These are phyloP conservation scores for Aegilops tauschii DNA, from an alignment of 176 grass and related monocot genomes.

Conservation along the genomic window DNA sequence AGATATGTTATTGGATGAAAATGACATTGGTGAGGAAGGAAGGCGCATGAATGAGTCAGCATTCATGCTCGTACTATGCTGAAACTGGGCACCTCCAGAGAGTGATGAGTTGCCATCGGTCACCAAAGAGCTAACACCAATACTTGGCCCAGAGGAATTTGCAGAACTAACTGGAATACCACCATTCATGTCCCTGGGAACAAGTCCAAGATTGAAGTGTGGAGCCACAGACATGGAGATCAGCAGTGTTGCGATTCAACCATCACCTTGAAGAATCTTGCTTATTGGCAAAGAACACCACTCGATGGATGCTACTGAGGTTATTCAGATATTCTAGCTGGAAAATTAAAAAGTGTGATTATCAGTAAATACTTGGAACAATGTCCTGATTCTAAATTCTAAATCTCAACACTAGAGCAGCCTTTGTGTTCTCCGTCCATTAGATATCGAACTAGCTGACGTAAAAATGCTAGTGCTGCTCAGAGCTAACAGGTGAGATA, in stretches of 20 bases:
- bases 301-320: background rate
- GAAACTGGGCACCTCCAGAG: conserved; percentile 79
- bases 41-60: conserved; percentile 86
- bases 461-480: background rate
- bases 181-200: conserved; percentile 55
- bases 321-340: background rate
- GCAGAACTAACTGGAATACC: conserved; percentile 47
- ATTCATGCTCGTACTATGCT: conserved; percentile 83
- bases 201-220: conserved; percentile 49
- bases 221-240: conserved; percentile 47
- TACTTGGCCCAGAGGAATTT: conserved; percentile 78
- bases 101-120: conserved; percentile 85
- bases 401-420: background rate
- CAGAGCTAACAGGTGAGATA: background rate
- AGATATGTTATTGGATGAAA: conserved; percentile 98
- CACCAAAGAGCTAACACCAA: conserved; percentile 88
- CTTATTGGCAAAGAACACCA: background rate
- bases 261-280: conserved; percentile 41
- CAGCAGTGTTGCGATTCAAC: conserved; percentile 13
- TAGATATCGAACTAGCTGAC: background rate
- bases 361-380: background rate
- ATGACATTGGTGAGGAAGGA: conserved; percentile 95
- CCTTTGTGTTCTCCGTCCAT: background rate
- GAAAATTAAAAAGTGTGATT: background rate
- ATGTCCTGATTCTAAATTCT: background rate